phyloP scores from a whole-genome alignment of 2,329 filamentous ascomycete species.

The Rhynchosporium graminicola region DNA sequence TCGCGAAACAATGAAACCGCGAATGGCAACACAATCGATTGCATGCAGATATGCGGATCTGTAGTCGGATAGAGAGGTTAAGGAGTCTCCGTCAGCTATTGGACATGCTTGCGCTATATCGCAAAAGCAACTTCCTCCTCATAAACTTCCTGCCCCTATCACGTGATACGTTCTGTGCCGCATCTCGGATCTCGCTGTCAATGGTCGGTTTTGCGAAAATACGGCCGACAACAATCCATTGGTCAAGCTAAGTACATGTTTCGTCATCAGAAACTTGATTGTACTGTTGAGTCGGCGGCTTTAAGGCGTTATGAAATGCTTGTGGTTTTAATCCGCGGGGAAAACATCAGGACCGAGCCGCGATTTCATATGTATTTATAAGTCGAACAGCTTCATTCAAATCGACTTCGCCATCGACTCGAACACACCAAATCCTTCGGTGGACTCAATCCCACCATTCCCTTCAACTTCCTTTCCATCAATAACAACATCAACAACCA shows the following conservation, averaged over 20 bases:
- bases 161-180: background rate
- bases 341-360: background rate
- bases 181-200: background rate
- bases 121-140: too few species aligned
- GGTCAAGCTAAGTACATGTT: background rate
- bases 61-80: too few species aligned
- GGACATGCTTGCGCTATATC: too few species aligned
- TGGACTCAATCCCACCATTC: too few species aligned
- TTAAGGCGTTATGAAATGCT: background rate
- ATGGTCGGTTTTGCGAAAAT: background rate
- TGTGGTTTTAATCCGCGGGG: conserved; percentile 6
- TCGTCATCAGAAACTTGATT: background rate
- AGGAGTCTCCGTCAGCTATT: too few species aligned
- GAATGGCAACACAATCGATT: too few species aligned
- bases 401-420: background rate
- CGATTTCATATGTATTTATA: background rate
- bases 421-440: background rate
- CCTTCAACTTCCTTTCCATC: background rate
- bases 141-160: background rate
- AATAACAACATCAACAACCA: background rate
- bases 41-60: too few species aligned
- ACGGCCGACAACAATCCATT: background rate
- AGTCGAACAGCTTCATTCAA: background rate
- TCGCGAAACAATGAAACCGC: too few species aligned
- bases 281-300: background rate